phyloP scores from a whole-genome alignment of 331 rosid genomes.

The Acacia concinna region DNA sequence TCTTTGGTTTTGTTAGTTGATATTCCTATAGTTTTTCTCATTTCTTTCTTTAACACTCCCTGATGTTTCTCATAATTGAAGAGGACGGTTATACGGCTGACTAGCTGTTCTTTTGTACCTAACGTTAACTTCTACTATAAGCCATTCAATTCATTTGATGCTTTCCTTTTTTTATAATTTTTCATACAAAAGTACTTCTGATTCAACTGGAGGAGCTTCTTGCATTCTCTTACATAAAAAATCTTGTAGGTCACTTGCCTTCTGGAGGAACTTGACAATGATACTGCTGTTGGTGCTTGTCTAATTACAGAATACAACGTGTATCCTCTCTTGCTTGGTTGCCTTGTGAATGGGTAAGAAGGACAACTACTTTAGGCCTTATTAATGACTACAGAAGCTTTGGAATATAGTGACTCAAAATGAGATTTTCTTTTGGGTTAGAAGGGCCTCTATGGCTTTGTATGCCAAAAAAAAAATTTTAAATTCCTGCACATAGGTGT shows the following conservation, averaged over 20 bases:
- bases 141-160: neutral
- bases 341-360: slow-evolving; percentile 80
- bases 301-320: slow-evolving; percentile 56
- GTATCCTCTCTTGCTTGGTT: slow-evolving; percentile 82
- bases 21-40: neutral
- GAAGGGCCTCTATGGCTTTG: neutral
- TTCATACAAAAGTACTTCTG: neutral
- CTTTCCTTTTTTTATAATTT: neutral
- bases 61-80: slow-evolving; percentile 12
- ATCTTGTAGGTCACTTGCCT: slow-evolving; percentile 69
- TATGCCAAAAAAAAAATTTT: slow-evolving; percentile 5
- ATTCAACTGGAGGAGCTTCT: slow-evolving; percentile 10
- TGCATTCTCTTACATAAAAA: slow-evolving; percentile 19
- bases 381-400: neutral
- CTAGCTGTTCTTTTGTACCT: slow-evolving; percentile 16
- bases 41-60: neutral
- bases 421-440: neutral
- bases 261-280: slow-evolving; percentile 53
- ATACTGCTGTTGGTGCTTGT: slow-evolving; percentile 37
- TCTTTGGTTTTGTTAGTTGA: neutral
- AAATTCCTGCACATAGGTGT: neutral
- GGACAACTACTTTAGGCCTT: slow-evolving; percentile 5
- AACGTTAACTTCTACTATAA: neutral
- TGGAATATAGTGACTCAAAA: neutral
- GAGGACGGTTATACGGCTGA: neutral